Evolutionary conservation across 2,329 filamentous ascomycete genomes (phyloP), one percentile per base, ranked within the genome.

Genomic region (Cercospora beticola): DNA sequence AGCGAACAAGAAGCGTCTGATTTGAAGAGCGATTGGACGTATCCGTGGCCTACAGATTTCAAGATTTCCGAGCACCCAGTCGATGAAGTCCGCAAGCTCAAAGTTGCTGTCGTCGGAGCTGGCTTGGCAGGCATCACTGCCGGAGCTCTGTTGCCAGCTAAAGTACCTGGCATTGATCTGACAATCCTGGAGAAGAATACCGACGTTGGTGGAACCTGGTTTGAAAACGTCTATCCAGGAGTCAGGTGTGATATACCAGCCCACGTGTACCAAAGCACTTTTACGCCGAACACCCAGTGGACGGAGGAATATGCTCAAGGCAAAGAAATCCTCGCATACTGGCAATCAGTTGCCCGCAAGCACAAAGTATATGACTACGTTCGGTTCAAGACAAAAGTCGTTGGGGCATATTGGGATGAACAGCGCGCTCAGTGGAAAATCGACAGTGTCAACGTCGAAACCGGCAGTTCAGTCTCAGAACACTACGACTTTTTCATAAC

Each of bases 261-360:
- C 0, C 88, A 91, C 76, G 88, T 89, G 21, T 92, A 92, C 73
- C 89, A 92, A 74, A 86, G 86, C 7, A 88, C 87, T 0, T 92
- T 91, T 76, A 82, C 83, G 6, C 88, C 89, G 0, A 92, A 92
- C 66, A 86, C 84, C 0, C 83, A 90, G 71, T 93, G 90, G 90
- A 85, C 84, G 0, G 88, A 91, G 72, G 84, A 88, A 68, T 92
- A 91, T 74, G 86, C 90, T 0, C 86, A 87, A 43, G 90, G 90
- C 30, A 57, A 58, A 0, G 90, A 93, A 76, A 92, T 93, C 68
- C 80, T 83, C 6, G 83, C 86, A 16, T 93, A 93, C 75, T 89
- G 89, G 88, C 84, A 90, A 72, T 78, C 78, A 0, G 78, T 90
- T 3, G 89, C 89, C 0, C 81, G 81, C 7, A 90, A 92, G 72